Conservation (phyloP, 2,329 filamentous ascomycete genomes). For the Epichloe bromicola region DNA sequence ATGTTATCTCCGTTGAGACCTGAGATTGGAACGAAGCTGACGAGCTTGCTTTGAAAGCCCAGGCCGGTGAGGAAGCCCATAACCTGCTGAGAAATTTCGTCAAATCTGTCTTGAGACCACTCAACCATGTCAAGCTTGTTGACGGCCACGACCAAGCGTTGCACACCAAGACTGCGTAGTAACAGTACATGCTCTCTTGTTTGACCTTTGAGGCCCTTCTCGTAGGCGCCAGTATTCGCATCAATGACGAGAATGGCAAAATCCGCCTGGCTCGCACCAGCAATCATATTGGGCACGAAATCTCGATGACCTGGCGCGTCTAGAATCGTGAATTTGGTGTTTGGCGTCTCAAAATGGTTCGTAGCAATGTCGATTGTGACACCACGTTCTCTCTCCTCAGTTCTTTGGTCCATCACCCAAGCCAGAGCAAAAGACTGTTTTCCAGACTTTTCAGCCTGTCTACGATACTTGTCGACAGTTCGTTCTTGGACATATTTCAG, state of each 20-base stretch:
- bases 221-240: constrained; percentile 78
- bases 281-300: constrained; percentile 99
- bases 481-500: constrained; percentile 78
- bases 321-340: constrained; percentile 80
- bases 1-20: constrained; percentile 86
- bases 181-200: constrained; percentile 88
- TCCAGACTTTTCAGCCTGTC: constrained; percentile 80
- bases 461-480: constrained; percentile 75
- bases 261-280: constrained; percentile 88
- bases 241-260: constrained; percentile 93
- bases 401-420: constrained; percentile 89
- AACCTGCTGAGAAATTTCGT: constrained; percentile 75
- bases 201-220: constrained; percentile 85
- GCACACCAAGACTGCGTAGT: constrained; percentile 80
- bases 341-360: constrained; percentile 84
- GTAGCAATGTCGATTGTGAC: constrained; percentile 96
- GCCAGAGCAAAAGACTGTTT: constrained; percentile 94
- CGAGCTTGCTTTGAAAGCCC: constrained; percentile 68
- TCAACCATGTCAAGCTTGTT: constrained; percentile 86
- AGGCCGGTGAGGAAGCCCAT: constrained; percentile 69
- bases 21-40: constrained; percentile 80
- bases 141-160: constrained; percentile 75
- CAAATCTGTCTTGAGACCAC: constrained; percentile 74
- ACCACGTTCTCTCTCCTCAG: constrained; percentile 77
- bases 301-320: constrained; percentile 91